Percentiles rank a stretch among this genome's conserved stretches.
Conservation (phyloP, 805 yeast species). For the Kazachstania africana region DNA sequence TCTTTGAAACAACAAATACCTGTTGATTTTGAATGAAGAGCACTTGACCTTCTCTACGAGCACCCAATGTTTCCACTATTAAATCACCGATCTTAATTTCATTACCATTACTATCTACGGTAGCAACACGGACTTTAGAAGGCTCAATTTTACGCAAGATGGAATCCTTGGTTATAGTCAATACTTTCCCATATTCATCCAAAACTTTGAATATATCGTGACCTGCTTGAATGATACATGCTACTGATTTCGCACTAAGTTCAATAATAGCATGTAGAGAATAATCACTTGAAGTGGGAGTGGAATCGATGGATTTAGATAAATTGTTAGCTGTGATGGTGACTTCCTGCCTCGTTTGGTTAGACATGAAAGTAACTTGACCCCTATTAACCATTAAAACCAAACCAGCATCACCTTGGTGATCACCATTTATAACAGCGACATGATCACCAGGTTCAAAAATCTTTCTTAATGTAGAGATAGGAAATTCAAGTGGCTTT, state of each 20-base stretch:
- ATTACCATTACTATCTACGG: conserved; percentile 77
- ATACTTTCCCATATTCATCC: conserved; percentile 67
- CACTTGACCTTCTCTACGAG: conserved; percentile 78
- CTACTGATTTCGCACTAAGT: conserved; percentile 74
- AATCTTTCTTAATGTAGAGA: conserved; percentile 69
- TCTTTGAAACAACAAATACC: conserved; percentile 71
- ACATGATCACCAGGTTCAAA: conserved; percentile 92
- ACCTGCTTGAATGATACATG: conserved; percentile 82
- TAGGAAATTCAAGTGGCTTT: conserved; percentile 65
- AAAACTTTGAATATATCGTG: conserved; percentile 74
- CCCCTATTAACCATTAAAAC: conserved; percentile 75
- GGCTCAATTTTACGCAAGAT: conserved; percentile 67
- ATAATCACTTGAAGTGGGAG: conserved; percentile 64
- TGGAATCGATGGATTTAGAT: conserved; percentile 82
- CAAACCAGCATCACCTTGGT: conserved; percentile 87
- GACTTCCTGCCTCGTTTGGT: conserved; percentile 77
- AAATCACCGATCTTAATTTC: conserved; percentile 86
- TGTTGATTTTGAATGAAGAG: conserved; percentile 74
- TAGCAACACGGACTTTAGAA: conserved; percentile 65
- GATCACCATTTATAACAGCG: conserved; percentile 82
- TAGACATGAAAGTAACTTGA: conserved; percentile 81
- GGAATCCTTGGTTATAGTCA: conserved; percentile 66
- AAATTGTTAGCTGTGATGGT: conserved; percentile 88
- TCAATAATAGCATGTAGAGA: conserved; percentile 86
- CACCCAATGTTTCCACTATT: conserved; percentile 75